Evolutionary conservation across 108 stramenopile species (phyloP), one percentile per base, ranked within the genome.

Genomic region (Skeletonema costatum): DNA sequence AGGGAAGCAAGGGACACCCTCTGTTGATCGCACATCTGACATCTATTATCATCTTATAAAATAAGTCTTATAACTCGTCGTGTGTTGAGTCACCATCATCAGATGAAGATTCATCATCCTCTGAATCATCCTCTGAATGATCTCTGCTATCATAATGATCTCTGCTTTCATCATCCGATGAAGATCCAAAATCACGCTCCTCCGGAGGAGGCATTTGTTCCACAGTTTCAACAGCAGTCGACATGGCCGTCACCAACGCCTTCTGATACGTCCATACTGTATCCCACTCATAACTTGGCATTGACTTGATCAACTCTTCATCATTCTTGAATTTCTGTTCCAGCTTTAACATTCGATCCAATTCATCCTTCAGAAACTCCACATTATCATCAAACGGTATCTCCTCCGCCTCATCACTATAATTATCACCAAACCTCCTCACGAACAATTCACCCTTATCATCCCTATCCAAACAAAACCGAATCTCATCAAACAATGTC

Each of bases 261-360:
- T 59, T 62, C 19, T 73, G 71, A 65, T 73, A 82, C 38, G 38
- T 64, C 81, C 81, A 82, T 6, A 65, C 32, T 71, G 61, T 74
- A 19, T 77, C 81, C 81, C 81, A 82, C 33, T 82, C 81, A 73
- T 82, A 78, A 29, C 46, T 56, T 12, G 81, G 81, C 71, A 82
- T 82, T 1, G 39, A 19, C 8, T 72, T 67, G 29, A 66, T 77
- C 60, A 82, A 48, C 32, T 71, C 48, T 14, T 42, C 51, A 67
- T 82, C 70, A 32, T 39, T 60, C 64, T 78, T 77, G 19, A 77
- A 8, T 7, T 38, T 30, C 16, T 16, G 38, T 39, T 50, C 76
- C 32, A 82, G 30, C 39, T 66, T 39, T 13, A 66, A 39, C 56
- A 82, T 42, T 19, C 76, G 56, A 6, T 21, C 58, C 60, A 82